A percentile compares a stretch with the other conserved stretches of the same genome.
Conservation (phyloP, 2,329 filamentous ascomycete genomes). For the Trichoderma aggressivum region DNA sequence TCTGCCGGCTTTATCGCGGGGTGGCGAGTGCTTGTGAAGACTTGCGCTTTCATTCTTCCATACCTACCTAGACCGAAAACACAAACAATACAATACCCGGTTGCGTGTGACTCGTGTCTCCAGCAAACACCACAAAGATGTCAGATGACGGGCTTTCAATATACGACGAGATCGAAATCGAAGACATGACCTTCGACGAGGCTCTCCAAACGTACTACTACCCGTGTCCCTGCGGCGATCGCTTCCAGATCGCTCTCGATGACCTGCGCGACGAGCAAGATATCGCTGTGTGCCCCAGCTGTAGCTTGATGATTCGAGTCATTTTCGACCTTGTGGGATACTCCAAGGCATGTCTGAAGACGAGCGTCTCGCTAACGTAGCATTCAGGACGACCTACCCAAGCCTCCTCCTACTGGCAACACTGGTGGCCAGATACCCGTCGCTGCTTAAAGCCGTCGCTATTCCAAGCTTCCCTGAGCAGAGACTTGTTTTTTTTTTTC, state of each 20-base stretch:
- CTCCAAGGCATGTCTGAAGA: background rate
- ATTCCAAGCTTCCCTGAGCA: background rate
- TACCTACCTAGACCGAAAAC: background rate
- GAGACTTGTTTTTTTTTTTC: background rate
- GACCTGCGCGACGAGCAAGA: slow-evolving; percentile 88
- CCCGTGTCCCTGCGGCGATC: slow-evolving; percentile 94
- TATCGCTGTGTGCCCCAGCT: slow-evolving; percentile 95
- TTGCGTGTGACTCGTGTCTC: background rate
- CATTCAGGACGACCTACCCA: slow-evolving; percentile 43
- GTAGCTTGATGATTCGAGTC: slow-evolving; percentile 92
- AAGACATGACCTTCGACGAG: slow-evolving; percentile 92
- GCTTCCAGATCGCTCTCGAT: slow-evolving; percentile 83
- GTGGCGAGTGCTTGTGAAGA: background rate
- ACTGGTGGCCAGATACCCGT: slow-evolving; percentile 38
- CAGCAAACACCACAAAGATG: slow-evolving; percentile 41
- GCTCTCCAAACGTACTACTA: slow-evolving; percentile 87
- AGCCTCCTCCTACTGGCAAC: slow-evolving; percentile 34
- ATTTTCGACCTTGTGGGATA: slow-evolving; percentile 80
- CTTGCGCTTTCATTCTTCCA: background rate
- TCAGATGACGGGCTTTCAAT: slow-evolving; percentile 67
- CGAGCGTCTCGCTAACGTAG: slow-evolving; percentile 8
- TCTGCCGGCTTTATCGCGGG: background rate
- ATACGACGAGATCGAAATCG: slow-evolving; percentile 98
- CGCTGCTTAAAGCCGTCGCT: slow-evolving; percentile 35
- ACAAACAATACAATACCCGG: background rate